Evolutionary conservation across 179 eudicot species (phyloP), one percentile per base, ranked within the genome.

Genomic region (Spinacia oleracea): DNA sequence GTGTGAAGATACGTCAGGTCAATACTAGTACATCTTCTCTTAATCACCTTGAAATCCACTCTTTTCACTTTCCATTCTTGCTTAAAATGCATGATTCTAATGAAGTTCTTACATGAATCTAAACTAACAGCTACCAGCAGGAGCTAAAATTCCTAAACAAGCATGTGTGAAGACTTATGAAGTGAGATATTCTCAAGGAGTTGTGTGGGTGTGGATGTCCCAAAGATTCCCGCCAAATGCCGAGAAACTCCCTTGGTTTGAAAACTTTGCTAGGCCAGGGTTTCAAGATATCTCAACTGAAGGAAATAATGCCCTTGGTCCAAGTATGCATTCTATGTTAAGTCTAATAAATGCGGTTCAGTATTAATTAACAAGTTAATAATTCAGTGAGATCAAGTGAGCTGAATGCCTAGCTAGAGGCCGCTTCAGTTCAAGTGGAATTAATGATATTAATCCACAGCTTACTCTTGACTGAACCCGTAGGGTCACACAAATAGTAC

Each of bases 141-240:
- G 90, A 77, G 97, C 93, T 35, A 95, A 82, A 83, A 95, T 95
- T 73, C 98, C 97, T 18, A 85, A 81, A 74, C 93, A 94, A 74
- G 98, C 98, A 75, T 95, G 98, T 82, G 78, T 88, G 6, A 90
- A 66, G 70, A 76, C 88, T 55, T 93, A 93, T 31, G 95, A 91
- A 70, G 93, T 93, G 25, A 84, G 74, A 76, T 98, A 95, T 66
- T 91, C 93, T 27, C 98, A 95, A 87, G 98, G 98, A 72, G 98
- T 95, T 18, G 73, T 93, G 29, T 95, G 98, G 98, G 93, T 95
- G 4, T 95, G 98, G 98, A 91, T 95, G 98, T 93, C 98, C 45
- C 92, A 74, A 15, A 89, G 69, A 50, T 87, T 83, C 16, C 90
- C 93, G 2, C 89, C 98, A 77, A 86, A 90, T 79, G 86, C 83